Base-by-base conservation (phyloP, 768 basidiomycete species). In the Mycena venus region DNA sequence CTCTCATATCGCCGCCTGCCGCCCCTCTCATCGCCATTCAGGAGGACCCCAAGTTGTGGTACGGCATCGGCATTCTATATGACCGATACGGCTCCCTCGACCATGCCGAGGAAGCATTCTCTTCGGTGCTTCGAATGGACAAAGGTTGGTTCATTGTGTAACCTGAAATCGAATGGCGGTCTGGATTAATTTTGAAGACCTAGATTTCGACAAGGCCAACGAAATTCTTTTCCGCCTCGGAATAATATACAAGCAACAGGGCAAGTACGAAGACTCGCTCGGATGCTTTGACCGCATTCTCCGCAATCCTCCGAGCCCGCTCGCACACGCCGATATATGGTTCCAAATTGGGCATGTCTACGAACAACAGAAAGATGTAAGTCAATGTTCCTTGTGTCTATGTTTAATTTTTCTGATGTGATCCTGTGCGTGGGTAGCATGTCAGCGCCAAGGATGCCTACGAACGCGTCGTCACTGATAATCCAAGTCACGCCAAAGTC, bases 331-430 rank as follows among this genome's bases (percentile, higher is more conserved):
- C 68, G 98, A 99, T 78, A 99, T 99, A 76, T 99, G 97, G 97
- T 99, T 99, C 91, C 98, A 99, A 85, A 98, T 99, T 73, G 98
- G 98, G 3, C 98, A 99, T 80, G 98, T 99, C 23, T 96, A 95
- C 79, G 98, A 99, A 84, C 97, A 98, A 81, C 96, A 98, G 83
- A 94, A 96, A 85, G 97, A 99, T 82, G 97, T 97, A 82, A 84
- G 86, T 84, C n/a, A 56, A 25, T 15, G n/a, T 17, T 60, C 38
- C 23, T 19, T 62, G 23, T 25, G n/a, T 68, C 42, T 40, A 44
- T 44, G 40, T 42, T 77, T 23, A 38, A 42, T 53, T 51, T 58
- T 70, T 36, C 71, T 79, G 55, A 65, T 70, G 40, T 70, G 36
- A 72, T 53, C 59, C 66, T 19, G 34, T 36, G 66, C 27, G 59